Evolutionary conservation across 108 stramenopile genomes (phyloP).

Genomic region (Nannochloropsis gaditana): DNA sequence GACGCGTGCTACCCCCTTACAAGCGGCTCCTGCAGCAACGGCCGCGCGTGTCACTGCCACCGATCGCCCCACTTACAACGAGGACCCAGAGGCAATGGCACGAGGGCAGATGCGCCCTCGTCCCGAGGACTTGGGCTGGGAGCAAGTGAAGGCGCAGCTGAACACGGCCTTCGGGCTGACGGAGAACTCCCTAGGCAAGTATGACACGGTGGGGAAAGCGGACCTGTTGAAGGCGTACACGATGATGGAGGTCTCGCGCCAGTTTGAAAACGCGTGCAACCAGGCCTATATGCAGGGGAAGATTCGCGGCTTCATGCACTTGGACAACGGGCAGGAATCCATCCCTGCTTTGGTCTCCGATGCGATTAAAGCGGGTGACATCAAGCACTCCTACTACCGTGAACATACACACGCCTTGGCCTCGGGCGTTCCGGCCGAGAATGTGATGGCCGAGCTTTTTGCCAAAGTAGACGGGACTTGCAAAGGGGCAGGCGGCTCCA

Average conservation of each 20-base stretch:
- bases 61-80: not conserved
- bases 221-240: slow-evolving; percentile 52
- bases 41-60: slow-evolving; percentile 1
- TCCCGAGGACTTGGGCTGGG: slow-evolving; percentile 23
- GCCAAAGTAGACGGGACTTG: slow-evolving; percentile 96
- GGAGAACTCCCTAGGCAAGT: not conserved
- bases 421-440: slow-evolving; percentile 65
- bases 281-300: slow-evolving; percentile 89
- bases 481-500: slow-evolving; percentile 93
- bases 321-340: slow-evolving; percentile 94
- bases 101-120: slow-evolving; percentile 12
- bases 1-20: not conserved
- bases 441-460: slow-evolving; percentile 92
- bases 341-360: slow-evolving; percentile 90
- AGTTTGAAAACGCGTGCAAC: slow-evolving; percentile 96
- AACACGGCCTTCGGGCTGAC: slow-evolving; percentile 37
- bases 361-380: slow-evolving; percentile 79
- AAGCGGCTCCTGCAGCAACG: not conserved
- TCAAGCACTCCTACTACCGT: slow-evolving; percentile 93
- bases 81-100: not conserved
- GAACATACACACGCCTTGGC: slow-evolving; percentile 97
- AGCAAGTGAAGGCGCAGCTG: slow-evolving; percentile 23
- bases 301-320: slow-evolving; percentile 93
- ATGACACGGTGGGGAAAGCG: slow-evolving; percentile 44
- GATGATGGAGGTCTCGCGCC: slow-evolving; percentile 55